Evolutionary conservation across 257 asterid species (phyloP).

Genomic region (Cynanchum wilfordii): DNA sequence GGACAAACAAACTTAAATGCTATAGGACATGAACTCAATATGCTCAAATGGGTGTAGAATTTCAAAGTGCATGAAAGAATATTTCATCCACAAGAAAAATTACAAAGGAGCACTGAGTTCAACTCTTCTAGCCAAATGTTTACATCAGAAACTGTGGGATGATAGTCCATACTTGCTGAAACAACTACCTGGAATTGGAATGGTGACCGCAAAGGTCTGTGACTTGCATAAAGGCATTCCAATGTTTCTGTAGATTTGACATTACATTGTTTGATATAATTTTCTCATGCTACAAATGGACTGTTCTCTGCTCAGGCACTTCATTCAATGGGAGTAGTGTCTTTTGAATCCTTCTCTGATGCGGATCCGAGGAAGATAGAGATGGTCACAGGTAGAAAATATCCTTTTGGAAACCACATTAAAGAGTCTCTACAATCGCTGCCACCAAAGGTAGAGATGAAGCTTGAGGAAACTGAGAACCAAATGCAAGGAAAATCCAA

Average conservation of each 20-base stretch:
- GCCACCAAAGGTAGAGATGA: constrained; percentile 86
- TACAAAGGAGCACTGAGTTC: constrained; percentile 79
- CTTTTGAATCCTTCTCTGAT: constrained; percentile 67
- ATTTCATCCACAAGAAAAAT: constrained; percentile 64
- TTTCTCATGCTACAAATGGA: constrained; percentile 14
- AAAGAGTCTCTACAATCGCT: constrained; percentile 69
- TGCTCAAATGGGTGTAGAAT: constrained; percentile 91
- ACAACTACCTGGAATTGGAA: constrained; percentile 95
- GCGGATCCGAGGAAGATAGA: constrained; percentile 98
- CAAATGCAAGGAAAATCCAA: constrained; percentile 67
- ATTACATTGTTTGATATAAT: background rate
- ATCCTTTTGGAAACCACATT: constrained; percentile 92
- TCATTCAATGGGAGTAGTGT: constrained; percentile 82
- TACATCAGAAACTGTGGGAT: constrained; percentile 89
- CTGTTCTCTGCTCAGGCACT: constrained; percentile 55
- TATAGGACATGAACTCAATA: constrained; percentile 71
- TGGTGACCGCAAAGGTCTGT: constrained; percentile 97
- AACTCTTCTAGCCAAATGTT: constrained; percentile 66
- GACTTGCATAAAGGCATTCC: background rate
- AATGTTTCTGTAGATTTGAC: constrained; percentile 1
- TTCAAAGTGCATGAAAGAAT: constrained; percentile 96
- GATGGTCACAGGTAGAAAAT: constrained; percentile 81
- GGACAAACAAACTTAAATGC: constrained; percentile 9
- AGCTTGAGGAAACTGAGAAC: constrained; percentile 48
- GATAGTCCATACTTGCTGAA: constrained; percentile 91